phyloP scores from a whole-genome alignment of 1,139 yeast genomes.

The Komagataea norvegica region DNA sequence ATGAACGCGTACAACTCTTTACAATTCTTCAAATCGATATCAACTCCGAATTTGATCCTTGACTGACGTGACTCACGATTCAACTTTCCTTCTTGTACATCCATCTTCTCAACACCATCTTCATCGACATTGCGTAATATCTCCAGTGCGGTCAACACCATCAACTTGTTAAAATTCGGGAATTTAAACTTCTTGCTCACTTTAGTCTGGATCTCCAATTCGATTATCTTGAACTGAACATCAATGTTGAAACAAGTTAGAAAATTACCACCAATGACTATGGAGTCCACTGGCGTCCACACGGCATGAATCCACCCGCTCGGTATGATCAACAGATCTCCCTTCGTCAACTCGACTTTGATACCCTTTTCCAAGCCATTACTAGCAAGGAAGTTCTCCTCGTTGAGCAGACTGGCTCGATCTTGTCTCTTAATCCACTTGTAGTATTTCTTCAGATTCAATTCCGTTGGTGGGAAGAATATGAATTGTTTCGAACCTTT shows the following conservation, averaged over 20 bases:
- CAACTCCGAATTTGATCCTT: constrained; percentile 5
- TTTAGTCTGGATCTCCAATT: constrained; percentile 60
- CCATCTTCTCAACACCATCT: constrained; percentile 5
- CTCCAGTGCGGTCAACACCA: constrained; percentile 46
- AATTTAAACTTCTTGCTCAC: constrained; percentile 76
- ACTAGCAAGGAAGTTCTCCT: constrained; percentile 59
- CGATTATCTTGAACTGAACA: constrained; percentile 56
- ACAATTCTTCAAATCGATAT: constrained; percentile 11
- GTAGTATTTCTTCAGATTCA: constrained; percentile 56
- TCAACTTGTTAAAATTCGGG: constrained; percentile 66
- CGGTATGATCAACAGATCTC: constrained; percentile 80
- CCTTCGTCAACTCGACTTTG: constrained; percentile 56
- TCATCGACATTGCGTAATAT: constrained; percentile 9
- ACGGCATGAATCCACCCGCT: constrained; percentile 96
- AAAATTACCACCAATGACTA: constrained; percentile 86
- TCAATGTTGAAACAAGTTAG: constrained; percentile 59
- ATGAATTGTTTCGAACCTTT: constrained; percentile 70
- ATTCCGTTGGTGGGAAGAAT: constrained; percentile 70
- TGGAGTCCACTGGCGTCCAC: constrained; percentile 72
- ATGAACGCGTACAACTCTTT: constrained; percentile 6
- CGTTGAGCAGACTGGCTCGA: constrained; percentile 51
- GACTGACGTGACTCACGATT: too few relatives aligned
- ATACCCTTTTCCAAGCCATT: constrained; percentile 43
- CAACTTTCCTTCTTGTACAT: constrained; percentile 6
- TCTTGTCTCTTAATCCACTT: constrained; percentile 54